Evolutionary conservation across 805 yeast genomes (phyloP).

Genomic region (Wickerhamomyces chaumierensis): DNA sequence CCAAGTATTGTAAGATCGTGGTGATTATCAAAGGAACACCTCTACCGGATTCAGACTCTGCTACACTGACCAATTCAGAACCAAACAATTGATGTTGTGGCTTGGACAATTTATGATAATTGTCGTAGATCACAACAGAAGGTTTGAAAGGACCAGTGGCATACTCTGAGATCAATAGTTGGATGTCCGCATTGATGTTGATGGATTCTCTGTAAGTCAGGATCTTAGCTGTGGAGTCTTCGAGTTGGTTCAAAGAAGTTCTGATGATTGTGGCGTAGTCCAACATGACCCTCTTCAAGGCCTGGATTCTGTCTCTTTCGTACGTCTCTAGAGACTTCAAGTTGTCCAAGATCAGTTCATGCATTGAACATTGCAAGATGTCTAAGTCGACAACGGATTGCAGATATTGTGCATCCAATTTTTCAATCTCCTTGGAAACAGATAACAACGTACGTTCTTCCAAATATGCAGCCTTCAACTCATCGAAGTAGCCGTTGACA

Average conservation of each 20-base stretch:
- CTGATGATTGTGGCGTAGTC: constrained; percentile 63
- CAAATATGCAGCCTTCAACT: constrained; percentile 16
- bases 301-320: constrained; percentile 66
- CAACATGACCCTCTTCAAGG: constrained; percentile 61
- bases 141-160: constrained; percentile 71
- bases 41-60: constrained; percentile 23
- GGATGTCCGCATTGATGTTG: constrained; percentile 57
- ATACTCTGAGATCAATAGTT: constrained; percentile 53
- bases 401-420: constrained; percentile 46
- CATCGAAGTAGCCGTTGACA: constrained; percentile 13
- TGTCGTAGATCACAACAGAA: constrained; percentile 61
- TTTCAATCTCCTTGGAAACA: constrained; percentile 44
- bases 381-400: constrained; percentile 50
- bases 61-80: constrained; percentile 58
- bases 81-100: constrained; percentile 60
- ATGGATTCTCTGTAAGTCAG: constrained; percentile 59
- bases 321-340: constrained; percentile 70
- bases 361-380: constrained; percentile 56
- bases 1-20: constrained; percentile 54
- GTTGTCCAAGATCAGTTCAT: constrained; percentile 63
- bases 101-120: constrained; percentile 58
- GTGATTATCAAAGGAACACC: constrained; percentile 63
- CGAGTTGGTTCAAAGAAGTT: constrained; percentile 45
- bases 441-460: constrained; percentile 43
- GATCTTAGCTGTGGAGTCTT: constrained; percentile 48